phyloP scores from a whole-genome alignment of 192 early-diverging fungal genomes.

The Linnemannia schmuckeri region DNA sequence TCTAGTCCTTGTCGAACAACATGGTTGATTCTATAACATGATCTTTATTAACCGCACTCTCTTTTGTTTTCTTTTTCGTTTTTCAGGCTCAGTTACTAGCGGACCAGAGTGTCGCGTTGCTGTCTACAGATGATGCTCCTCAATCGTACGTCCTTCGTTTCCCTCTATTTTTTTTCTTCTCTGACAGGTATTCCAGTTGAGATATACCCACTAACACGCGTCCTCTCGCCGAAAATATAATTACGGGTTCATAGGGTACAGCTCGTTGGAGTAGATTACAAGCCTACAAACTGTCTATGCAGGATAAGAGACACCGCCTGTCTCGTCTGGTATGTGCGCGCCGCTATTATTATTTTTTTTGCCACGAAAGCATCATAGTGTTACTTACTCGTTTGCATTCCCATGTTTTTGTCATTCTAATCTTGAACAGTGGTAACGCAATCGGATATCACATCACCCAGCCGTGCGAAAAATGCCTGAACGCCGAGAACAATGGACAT shows the following conservation, averaged over 20 bases:
- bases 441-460: constrained; percentile 83
- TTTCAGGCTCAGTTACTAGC: constrained; percentile 74
- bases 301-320: constrained; percentile 80
- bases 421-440: constrained; percentile 69
- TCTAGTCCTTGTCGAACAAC: neutral
- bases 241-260: constrained; percentile 63
- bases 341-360: neutral
- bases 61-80: neutral
- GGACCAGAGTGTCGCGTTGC: constrained; percentile 75
- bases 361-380: neutral
- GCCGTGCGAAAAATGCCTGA: constrained; percentile 86
- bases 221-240: neutral
- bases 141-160: constrained; percentile 64
- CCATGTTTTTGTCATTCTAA: neutral
- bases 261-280: constrained; percentile 75
- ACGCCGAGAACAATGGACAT: constrained; percentile 93
- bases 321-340: constrained; percentile 67
- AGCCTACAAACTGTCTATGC: constrained; percentile 76
- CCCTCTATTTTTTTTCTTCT: neutral
- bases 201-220: neutral
- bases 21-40: neutral
- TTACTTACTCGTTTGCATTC: neutral
- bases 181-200: too few species aligned
- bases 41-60: neutral
- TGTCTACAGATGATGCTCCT: constrained; percentile 76